Conservation (phyloP, 176 grass and related monocot species). For the Themeda triandra region DNA sequence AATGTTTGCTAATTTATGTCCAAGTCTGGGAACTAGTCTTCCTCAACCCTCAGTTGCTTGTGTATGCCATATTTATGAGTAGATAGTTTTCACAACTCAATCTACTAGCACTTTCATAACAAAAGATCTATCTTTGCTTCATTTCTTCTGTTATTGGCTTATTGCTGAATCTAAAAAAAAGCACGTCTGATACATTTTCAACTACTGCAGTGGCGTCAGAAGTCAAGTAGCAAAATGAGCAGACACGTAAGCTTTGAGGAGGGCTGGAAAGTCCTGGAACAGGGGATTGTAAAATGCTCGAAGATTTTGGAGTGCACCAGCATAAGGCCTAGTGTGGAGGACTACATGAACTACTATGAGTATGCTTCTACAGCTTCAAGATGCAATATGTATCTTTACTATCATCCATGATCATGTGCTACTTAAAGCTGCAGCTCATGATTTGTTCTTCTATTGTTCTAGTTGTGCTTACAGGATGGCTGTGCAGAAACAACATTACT, state of each 20-base stretch:
- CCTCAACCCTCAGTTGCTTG: background rate
- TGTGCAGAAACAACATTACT: slow-evolving; percentile 49
- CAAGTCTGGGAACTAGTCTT: background rate
- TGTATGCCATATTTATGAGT: background rate
- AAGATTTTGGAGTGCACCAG: slow-evolving; percentile 54
- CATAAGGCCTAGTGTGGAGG: slow-evolving; percentile 43
- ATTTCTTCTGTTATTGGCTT: background rate
- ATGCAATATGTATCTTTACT: background rate
- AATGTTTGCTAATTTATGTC: background rate
- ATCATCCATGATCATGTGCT: background rate
- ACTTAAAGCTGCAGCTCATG: slow-evolving; percentile 1
- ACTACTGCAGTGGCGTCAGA: slow-evolving; percentile 12
- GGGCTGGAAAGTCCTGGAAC: slow-evolving; percentile 59
- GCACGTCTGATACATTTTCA: background rate
- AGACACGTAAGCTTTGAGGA: slow-evolving; percentile 42
- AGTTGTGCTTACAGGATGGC: slow-evolving; percentile 47
- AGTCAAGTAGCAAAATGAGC: slow-evolving; percentile 29
- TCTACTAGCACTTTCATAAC: background rate
- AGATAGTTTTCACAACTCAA: background rate
- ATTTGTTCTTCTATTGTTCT: slow-evolving; percentile 26
- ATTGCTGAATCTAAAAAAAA: background rate
- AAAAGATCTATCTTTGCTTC: background rate
- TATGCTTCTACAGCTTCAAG: slow-evolving; percentile 23
- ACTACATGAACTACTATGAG: slow-evolving; percentile 63
- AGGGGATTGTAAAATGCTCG: slow-evolving; percentile 56